Conservation (phyloP, 495 filamentous ascomycete species). For the Aspergillus campestris region DNA sequence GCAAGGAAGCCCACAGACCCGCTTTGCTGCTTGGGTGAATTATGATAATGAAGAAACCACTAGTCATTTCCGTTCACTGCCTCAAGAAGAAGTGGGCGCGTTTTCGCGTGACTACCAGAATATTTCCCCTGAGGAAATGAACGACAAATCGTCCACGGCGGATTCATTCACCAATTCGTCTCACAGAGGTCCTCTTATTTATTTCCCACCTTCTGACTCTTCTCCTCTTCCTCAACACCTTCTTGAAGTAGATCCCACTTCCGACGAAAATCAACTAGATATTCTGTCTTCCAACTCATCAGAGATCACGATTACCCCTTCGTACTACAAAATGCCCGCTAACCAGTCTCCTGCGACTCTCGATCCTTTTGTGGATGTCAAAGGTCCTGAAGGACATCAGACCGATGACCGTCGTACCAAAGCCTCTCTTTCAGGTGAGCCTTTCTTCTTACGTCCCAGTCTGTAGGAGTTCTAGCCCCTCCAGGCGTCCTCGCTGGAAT, state of each 20-base stretch:
- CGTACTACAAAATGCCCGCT: background rate
- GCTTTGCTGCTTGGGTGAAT: too few relatives aligned
- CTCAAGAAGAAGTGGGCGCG: background rate
- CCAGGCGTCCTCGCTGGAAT: too few relatives aligned
- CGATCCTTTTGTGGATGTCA: background rate
- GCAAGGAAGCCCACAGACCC: too few relatives aligned
- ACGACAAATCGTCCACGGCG: background rate
- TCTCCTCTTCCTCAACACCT: background rate
- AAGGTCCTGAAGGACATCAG: background rate
- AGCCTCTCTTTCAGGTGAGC: too few relatives aligned
- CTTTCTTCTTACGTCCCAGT: too few relatives aligned
- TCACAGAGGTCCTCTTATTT: background rate
- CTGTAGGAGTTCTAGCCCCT: too few relatives aligned
- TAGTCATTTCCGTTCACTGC: too few relatives aligned
- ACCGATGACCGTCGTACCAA: too few relatives aligned
- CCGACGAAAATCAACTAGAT: background rate
- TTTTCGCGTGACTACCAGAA: too few relatives aligned
- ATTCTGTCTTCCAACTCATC: background rate
- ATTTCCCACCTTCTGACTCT: background rate
- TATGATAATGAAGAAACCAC: too few relatives aligned
- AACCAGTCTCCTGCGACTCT: background rate
- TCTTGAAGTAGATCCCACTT: too few relatives aligned
- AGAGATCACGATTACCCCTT: constrained; percentile 1
- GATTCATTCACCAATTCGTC: background rate
- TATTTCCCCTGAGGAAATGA: too few relatives aligned